A percentile compares a stretch with the other conserved stretches of the same genome.
Conservation (phyloP, 768 basidiomycete genomes). For the Dacryopinax spathularia region DNA sequence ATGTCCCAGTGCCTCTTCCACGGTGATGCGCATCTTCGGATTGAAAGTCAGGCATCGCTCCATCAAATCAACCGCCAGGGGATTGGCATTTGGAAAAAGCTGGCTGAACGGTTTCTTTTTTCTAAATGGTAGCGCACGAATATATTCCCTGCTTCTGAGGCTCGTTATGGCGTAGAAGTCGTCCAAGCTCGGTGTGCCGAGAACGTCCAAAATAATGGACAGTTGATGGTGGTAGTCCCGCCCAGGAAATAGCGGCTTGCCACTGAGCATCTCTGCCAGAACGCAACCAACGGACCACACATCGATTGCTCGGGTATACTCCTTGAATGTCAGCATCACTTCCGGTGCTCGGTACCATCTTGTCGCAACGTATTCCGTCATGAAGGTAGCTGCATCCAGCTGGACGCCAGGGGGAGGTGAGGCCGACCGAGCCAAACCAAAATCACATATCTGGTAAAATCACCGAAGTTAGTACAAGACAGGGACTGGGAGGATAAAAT, state of each 20-base stretch:
- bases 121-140: constrained; percentile 85
- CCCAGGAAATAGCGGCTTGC: constrained; percentile 92
- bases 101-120: constrained; percentile 69
- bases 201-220: constrained; percentile 85
- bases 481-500: neutral
- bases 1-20: constrained; percentile 87
- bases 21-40: constrained; percentile 90
- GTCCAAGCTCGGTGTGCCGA: constrained; percentile 92
- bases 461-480: neutral
- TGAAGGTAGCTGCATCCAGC: constrained; percentile 35
- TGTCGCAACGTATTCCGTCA: constrained; percentile 97
- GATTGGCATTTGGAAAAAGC: constrained; percentile 83
- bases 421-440: constrained; percentile 74
- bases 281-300: constrained; percentile 7
- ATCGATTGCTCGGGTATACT: constrained; percentile 48
- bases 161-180: constrained; percentile 97
- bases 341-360: constrained; percentile 98
- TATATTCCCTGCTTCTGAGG: constrained; percentile 82
- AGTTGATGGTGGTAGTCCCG: constrained; percentile 89
- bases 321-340: constrained; percentile 98
- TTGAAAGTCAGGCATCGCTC: constrained; percentile 81
- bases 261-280: constrained; percentile 90
- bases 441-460: constrained; percentile 46
- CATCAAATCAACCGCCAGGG: constrained; percentile 60
- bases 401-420: constrained; percentile 10